A percentile compares a stretch with the other conserved stretches of the same genome.
Evolutionary conservation across 2,329 filamentous ascomycete species (phyloP).

Genomic region (Fusarium fujikuroi): DNA sequence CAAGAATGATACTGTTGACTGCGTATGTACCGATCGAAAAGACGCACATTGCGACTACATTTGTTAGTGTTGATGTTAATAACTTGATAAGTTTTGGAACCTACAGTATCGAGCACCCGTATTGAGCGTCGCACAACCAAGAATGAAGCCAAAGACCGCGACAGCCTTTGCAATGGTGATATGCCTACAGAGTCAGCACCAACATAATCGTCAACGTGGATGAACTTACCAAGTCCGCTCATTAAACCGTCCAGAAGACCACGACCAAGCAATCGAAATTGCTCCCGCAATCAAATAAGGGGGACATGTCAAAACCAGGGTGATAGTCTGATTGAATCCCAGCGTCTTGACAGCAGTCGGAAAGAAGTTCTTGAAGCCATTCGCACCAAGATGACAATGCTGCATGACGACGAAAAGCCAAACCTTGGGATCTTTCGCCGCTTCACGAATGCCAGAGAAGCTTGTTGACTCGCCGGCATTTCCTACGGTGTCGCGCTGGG

Average conservation of each 20-base stretch:
- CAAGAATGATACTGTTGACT: constrained; percentile 57
- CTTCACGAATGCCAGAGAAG: constrained; percentile 56
- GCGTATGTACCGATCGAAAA: constrained; percentile 52
- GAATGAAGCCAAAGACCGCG: constrained; percentile 47
- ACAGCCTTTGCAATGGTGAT: constrained; percentile 55
- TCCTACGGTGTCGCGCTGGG: constrained; percentile 58
- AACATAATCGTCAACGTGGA: accelerated
- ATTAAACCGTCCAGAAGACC: constrained; percentile 57
- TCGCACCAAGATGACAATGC: constrained; percentile 61
- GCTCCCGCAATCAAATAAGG: constrained; percentile 55
- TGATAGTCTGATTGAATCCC: constrained; percentile 39
- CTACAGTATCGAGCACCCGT: constrained; percentile 30
- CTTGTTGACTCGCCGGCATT: constrained; percentile 53
- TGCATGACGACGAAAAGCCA: constrained; percentile 62
- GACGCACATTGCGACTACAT: constrained; percentile 46
- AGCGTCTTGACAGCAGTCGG: constrained; percentile 43
- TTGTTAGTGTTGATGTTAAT: accelerated
- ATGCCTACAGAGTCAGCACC: constrained; percentile 42
- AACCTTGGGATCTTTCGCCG: constrained; percentile 56
- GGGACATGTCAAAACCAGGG: constrained; percentile 48
- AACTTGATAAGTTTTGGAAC: accelerated
- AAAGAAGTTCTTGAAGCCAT: constrained; percentile 54
- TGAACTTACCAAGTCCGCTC: constrained; percentile 53
- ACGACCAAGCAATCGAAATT: constrained; percentile 34
- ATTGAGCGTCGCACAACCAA: constrained; percentile 42